These are phyloP conservation scores for Ogataea pilisensis DNA, from an alignment of 805 yeast genomes.

Conservation along the genomic window DNA sequence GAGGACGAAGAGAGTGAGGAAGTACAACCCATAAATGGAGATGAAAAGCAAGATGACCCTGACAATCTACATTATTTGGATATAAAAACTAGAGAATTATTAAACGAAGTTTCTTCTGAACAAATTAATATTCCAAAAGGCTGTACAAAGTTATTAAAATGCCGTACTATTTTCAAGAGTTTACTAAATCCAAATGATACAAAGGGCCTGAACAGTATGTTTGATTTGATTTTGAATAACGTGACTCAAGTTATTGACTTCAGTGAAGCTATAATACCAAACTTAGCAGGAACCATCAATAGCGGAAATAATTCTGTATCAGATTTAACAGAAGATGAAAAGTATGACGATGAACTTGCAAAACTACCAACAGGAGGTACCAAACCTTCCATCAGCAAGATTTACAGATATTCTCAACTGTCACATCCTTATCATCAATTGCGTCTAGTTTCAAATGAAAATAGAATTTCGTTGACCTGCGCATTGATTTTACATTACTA, in stretches of 20 bases:
- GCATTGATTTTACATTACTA: constrained; percentile 28
- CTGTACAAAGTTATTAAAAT: constrained; percentile 25
- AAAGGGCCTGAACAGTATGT: constrained; percentile 18
- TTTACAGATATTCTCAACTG: constrained; percentile 12
- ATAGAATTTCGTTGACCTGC: constrained; percentile 28
- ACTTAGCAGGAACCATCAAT: constrained; percentile 1
- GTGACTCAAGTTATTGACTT: constrained; percentile 21
- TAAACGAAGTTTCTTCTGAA: constrained; percentile 10
- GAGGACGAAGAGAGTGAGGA: constrained; percentile 6
- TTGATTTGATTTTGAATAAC: constrained; percentile 21
- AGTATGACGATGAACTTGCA: constrained; percentile 3
- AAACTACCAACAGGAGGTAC: constrained; percentile 1
- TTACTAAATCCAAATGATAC: constrained; percentile 23
- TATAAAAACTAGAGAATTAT: constrained; percentile 6
- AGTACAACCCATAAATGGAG: neutral
- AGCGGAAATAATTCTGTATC: constrained; percentile 7
- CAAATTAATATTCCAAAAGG: constrained; percentile 22
- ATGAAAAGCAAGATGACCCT: constrained; percentile 5
- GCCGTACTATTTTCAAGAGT: constrained; percentile 25
- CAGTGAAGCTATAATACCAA: constrained; percentile 8
- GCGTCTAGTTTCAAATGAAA: constrained; percentile 25
- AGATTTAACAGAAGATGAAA: constrained; percentile 7
- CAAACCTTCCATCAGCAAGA: constrained; percentile 11
- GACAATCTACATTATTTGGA: constrained; percentile 3
- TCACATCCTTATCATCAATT: constrained; percentile 9